Base-by-base conservation (phyloP, 345 rosid genomes). In the Mallotus nudiflorus region DNA sequence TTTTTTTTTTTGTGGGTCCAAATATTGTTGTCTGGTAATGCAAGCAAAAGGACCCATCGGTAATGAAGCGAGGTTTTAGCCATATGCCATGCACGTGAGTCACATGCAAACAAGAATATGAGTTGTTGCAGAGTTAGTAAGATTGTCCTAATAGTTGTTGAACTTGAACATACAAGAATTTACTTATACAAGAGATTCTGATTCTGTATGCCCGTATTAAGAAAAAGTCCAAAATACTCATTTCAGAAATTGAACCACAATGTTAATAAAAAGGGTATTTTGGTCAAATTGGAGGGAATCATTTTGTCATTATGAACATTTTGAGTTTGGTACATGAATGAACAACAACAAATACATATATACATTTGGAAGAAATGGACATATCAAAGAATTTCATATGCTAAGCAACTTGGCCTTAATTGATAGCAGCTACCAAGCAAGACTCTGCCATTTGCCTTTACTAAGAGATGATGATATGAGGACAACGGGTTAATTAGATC, bases 71-170 rank as follows among this genome's bases (percentile, higher is more conserved):
- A 25, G 13, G 44, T 20, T 25, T 10, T 46, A 16, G 71, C 42
- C 78, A 78, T 44, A 29, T 62, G 68, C 75, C 62, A 22, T 68
- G 70, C 71, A 68, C 72, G 58, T 73, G 70, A 61, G 24, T 57
- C 76, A 62, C 61, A 60, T 71, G 84, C 75, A 40, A 29, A 9
- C 13, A 13, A 31, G 9, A 2, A 24, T 29, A 19, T 33, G 65
- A 31, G 70, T 52, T 20, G 29, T 57, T 60, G 20, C 37, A 69
- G 62, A 27, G 58, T 63, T 37, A 69, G 78, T n/a, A 52, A 64
- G 68, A 37, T 35, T 78, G 74, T 63, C 71, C 55, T 45, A 25
- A 8, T 46, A 14, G 59, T 64, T 28, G 62, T 55, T 66, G 49
- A 70, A 58, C 31, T 19, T 45, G n/a, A n/a, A n/a, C n/a, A n/a